phyloP scores from a whole-genome alignment of 371 early-diverging fungal genomes.

The Chytridiales sp. region DNA sequence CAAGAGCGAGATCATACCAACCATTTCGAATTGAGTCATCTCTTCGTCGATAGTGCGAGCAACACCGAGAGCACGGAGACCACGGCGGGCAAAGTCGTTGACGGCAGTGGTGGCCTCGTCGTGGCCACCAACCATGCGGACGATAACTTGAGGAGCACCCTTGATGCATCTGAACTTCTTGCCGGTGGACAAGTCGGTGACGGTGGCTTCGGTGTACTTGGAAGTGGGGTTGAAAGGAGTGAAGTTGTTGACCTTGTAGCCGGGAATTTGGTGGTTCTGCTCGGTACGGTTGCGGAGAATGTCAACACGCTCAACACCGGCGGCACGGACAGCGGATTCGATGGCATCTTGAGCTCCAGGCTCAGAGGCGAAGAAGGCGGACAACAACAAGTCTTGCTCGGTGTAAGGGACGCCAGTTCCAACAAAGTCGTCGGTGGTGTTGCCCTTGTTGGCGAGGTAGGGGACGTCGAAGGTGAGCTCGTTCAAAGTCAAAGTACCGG shows the following conservation, averaged over 20 bases:
- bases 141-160: slow-evolving; percentile 92
- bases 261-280: slow-evolving; percentile 69
- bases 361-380: slow-evolving; percentile 84
- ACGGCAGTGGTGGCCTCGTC: slow-evolving; percentile 76
- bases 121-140: slow-evolving; percentile 71
- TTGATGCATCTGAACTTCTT: slow-evolving; percentile 80
- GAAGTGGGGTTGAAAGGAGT: slow-evolving; percentile 88
- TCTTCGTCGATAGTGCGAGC: slow-evolving; percentile 68
- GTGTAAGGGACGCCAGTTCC: slow-evolving; percentile 51
- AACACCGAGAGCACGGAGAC: slow-evolving; percentile 91
- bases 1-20: slow-evolving; percentile 57
- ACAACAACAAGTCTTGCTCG: slow-evolving; percentile 73
- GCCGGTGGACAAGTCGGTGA: slow-evolving; percentile 59
- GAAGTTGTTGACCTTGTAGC: slow-evolving; percentile 81
- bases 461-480: slow-evolving; percentile 80
- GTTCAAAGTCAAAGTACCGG: slow-evolving; percentile 91
- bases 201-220: slow-evolving; percentile 87
- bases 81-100: slow-evolving; percentile 72
- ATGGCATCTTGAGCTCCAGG: slow-evolving; percentile 88
- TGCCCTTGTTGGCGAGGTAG: slow-evolving; percentile 61
- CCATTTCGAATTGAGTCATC: slow-evolving; percentile 52
- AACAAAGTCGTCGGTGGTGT: slow-evolving; percentile 19
- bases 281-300: slow-evolving; percentile 26
- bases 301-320: slow-evolving; percentile 16
- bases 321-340: slow-evolving; percentile 66